A percentile compares a stretch with the other conserved stretches of the same genome.
These are phyloP conservation scores for Parascedosporium putredinis DNA, from an alignment of 2,329 filamentous ascomycete species.

Conservation along the genomic window DNA sequence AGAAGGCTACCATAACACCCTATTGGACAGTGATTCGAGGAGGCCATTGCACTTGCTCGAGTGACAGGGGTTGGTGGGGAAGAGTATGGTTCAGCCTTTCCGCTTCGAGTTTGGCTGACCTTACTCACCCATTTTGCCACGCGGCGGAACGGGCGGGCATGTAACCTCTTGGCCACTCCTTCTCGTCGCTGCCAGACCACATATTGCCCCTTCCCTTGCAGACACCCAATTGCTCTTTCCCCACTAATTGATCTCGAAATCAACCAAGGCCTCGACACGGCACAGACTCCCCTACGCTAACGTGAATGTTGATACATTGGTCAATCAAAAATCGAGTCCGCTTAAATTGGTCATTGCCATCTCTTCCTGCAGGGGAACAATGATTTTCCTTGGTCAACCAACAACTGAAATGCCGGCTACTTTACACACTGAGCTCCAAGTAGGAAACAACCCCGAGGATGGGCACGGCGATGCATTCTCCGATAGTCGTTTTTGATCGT, in stretches of 20 bases:
- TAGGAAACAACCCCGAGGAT: too few species aligned
- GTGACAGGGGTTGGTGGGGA: not conserved
- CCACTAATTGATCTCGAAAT: too few species aligned
- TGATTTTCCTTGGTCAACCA: too few species aligned
- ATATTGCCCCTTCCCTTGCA: not conserved
- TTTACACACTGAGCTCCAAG: too few species aligned
- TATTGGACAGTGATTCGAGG: not conserved
- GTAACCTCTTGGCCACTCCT: not conserved
- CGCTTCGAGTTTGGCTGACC: not conserved
- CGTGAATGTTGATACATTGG: too few species aligned
- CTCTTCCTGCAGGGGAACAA: too few species aligned
- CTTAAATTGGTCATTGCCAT: too few species aligned
- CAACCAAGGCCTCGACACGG: not conserved
- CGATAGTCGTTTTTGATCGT: too few species aligned
- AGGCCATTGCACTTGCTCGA: not conserved
- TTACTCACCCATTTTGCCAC: constrained; percentile 1
- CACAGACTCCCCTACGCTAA: not conserved
- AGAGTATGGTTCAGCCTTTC: not conserved
- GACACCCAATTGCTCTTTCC: not conserved
- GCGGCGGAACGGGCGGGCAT: not conserved
- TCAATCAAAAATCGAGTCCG: too few species aligned
- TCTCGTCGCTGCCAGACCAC: not conserved
- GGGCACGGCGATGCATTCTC: too few species aligned
- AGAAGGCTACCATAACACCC: not conserved
- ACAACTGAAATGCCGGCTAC: too few species aligned